Percentiles rank a stretch among this genome's conserved stretches.
Evolutionary conservation across 2,329 filamentous ascomycete species (phyloP).

Genomic region (Aspergillus sclerotialis): DNA sequence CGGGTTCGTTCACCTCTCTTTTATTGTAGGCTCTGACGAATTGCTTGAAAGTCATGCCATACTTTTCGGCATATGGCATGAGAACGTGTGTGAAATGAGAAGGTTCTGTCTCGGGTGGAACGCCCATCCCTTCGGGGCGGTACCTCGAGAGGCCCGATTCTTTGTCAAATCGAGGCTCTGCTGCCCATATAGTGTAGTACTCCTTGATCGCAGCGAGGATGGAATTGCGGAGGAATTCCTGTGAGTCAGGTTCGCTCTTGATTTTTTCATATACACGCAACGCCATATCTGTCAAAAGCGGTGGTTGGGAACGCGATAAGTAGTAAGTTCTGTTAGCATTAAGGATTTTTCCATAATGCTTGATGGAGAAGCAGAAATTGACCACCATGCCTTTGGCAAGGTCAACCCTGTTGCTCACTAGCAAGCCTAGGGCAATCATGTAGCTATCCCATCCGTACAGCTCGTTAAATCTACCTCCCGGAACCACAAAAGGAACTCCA

Average conservation of each 20-base stretch:
- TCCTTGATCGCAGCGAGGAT: slow-evolving; percentile 94
- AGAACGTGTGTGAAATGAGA: slow-evolving; percentile 80
- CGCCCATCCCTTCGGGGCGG: slow-evolving; percentile 72
- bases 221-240: slow-evolving; percentile 72
- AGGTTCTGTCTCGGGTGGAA: slow-evolving; percentile 86
- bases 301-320: slow-evolving; percentile 85
- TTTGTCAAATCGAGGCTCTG: slow-evolving; percentile 68
- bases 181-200: slow-evolving; percentile 84
- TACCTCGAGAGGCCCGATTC: slow-evolving; percentile 77
- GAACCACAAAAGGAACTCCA: slow-evolving; percentile 92
- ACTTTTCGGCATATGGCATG: slow-evolving; percentile 73
- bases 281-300: slow-evolving; percentile 96
- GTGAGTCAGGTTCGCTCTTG: slow-evolving; percentile 70
- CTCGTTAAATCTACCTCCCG: slow-evolving; percentile 95
- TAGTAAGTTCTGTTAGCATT: slow-evolving; percentile 98
- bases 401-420: slow-evolving; percentile 77
- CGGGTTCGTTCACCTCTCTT: slow-evolving; percentile 68
- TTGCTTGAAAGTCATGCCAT: slow-evolving; percentile 71
- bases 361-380: slow-evolving; percentile 97
- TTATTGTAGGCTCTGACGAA: slow-evolving; percentile 88
- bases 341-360: slow-evolving; percentile 96
- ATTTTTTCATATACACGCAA: slow-evolving; percentile 90
- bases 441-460: slow-evolving; percentile 99
- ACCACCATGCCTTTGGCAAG: slow-evolving; percentile 89
- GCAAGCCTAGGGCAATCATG: slow-evolving; percentile 88